phyloP scores from a whole-genome alignment of 805 yeast species.

The Vanderwaltozyma tropicalis region DNA sequence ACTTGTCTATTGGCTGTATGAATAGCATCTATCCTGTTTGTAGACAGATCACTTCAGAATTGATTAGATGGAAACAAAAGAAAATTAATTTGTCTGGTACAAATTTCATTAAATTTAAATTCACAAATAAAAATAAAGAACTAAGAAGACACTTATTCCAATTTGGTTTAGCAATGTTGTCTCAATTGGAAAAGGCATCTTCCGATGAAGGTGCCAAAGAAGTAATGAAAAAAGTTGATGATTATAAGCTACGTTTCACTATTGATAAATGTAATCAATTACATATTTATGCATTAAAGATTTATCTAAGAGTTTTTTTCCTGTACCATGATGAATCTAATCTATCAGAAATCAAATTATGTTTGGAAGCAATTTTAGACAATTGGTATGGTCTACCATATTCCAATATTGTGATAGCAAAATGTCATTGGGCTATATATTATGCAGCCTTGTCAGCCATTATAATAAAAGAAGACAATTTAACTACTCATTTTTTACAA shows the following conservation, averaged over 20 bases:
- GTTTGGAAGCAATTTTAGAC: constrained; percentile 6
- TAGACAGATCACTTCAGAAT: neutral
- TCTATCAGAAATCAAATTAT: neutral
- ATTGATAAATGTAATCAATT: constrained; percentile 4
- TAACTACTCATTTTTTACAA: constrained; percentile 2
- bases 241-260: constrained; percentile 5
- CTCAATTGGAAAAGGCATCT: neutral
- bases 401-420: neutral
- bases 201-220: neutral
- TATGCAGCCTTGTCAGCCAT: constrained; percentile 3
- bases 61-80: constrained; percentile 1
- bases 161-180: constrained; percentile 3
- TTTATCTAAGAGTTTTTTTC: constrained; percentile 6
- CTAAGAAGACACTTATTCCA: neutral
- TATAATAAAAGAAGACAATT: constrained; percentile 1
- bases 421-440: constrained; percentile 8
- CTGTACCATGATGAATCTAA: constrained; percentile 1
- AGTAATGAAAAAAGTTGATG: constrained; percentile 1
- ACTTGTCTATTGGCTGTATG: neutral
- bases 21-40: constrained; percentile 1
- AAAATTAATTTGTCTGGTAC: constrained; percentile 4
- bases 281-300: constrained; percentile 1
- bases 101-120: constrained; percentile 5
- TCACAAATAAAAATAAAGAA: neutral
- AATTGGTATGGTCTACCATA: constrained; percentile 6